Evolutionary conservation across 2,329 filamentous ascomycete genomes (phyloP).

Genomic region (Fusarium verticillioides): DNA sequence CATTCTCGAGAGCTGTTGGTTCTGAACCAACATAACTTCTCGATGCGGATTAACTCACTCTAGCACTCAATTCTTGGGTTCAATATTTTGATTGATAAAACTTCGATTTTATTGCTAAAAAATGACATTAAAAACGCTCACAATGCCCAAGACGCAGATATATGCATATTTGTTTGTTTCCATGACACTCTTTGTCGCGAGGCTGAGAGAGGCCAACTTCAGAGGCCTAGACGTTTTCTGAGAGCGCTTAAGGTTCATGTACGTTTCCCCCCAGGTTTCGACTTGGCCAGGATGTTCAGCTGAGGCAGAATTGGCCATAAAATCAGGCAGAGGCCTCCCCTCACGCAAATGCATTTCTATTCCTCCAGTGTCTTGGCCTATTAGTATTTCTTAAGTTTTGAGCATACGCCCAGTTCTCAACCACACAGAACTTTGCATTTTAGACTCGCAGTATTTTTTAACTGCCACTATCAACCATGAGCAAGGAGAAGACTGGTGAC

Average conservation of each 20-base stretch:
- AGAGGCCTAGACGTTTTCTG: background rate
- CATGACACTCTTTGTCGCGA: background rate
- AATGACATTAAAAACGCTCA: accelerated
- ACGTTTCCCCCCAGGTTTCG: background rate
- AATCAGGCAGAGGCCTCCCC: background rate
- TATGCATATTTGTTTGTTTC: background rate
- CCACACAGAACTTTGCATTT: accelerated
- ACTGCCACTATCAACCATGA: background rate
- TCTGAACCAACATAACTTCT: background rate
- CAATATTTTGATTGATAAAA: background rate
- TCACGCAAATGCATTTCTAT: background rate
- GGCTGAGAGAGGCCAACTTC: background rate
- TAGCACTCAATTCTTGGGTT: too few relatives aligned
- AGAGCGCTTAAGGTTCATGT: background rate
- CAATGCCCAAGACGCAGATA: accelerated
- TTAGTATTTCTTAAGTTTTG: too few relatives aligned
- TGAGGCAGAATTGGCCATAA: background rate
- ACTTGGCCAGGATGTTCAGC: background rate
- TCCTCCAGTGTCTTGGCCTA: background rate
- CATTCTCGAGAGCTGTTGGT: background rate
- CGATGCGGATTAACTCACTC: background rate
- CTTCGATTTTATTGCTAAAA: accelerated
- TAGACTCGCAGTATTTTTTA: background rate
- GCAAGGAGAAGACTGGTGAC: background rate
- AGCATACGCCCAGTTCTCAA: too few relatives aligned